Evolutionary conservation across 163 green algal genomes (phyloP).

Genomic region (Trebouxiophyceae sp.): DNA sequence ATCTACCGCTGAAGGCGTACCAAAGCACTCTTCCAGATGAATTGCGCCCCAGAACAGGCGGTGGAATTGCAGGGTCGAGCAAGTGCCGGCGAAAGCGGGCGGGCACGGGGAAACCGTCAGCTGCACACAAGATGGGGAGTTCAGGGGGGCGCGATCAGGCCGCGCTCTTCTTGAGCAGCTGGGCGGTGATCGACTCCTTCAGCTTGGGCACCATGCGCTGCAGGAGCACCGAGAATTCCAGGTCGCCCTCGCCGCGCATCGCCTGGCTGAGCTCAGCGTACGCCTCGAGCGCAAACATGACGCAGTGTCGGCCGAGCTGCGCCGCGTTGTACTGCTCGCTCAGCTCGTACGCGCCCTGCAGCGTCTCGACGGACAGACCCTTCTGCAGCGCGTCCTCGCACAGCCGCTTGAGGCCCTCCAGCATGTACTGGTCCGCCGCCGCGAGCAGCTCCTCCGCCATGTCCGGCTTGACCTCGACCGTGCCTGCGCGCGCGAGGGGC

Average conservation of each 20-base stretch:
- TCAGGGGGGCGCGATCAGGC: too few relatives aligned
- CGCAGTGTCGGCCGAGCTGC: conserved; percentile 64
- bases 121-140: too few relatives aligned
- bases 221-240: conserved; percentile 18
- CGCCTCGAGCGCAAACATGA: conserved; percentile 81
- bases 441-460: conserved; percentile 80
- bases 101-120: too few relatives aligned
- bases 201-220: conserved; percentile 26
- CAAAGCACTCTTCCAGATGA: too few relatives aligned
- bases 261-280: conserved; percentile 45
- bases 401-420: conserved; percentile 86
- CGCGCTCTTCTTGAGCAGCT: conserved; percentile 24
- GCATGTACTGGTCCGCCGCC: conserved; percentile 90
- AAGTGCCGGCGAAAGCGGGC: too few relatives aligned
- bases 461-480: conserved; percentile 40
- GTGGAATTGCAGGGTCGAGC: too few relatives aligned
- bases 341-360: conserved; percentile 69
- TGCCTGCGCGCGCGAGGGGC: conserved; percentile 25
- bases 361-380: conserved; percentile 70
- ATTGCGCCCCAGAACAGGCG: too few relatives aligned
- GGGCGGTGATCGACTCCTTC: conserved; percentile 15
- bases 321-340: conserved; percentile 74
- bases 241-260: conserved; percentile 13
- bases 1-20: too few relatives aligned
- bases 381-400: conserved; percentile 80